Evolutionary conservation across 768 basidiomycete species (phyloP), one percentile per base, ranked within the genome.

Genomic region (Podaxis carcinomalis): DNA sequence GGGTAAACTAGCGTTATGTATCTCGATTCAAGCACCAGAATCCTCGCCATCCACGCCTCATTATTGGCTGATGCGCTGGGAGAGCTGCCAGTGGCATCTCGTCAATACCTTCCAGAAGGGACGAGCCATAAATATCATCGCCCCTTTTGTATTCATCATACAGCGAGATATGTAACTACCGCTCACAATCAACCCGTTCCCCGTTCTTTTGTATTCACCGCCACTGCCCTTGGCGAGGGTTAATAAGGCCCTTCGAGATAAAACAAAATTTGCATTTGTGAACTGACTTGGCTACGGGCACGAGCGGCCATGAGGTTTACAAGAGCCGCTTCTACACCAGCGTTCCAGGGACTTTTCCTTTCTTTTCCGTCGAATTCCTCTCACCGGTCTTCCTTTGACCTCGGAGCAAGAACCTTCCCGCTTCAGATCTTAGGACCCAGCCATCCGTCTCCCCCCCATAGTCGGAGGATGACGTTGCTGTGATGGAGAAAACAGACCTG

Each of bases 281-380:
- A 59, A 10, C 37, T 32, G 16, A 6, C 40, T 57, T 42, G 51
- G 51, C 7, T 36, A 37, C 44, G 40, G 59, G 21, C 42, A 44
- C 44, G 40, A 44, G 51, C 51, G 51, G 59, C 6, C 59, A 46
- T 53, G 51, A 51, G 47, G 46, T 51, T 14, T 51, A 40, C 9
- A 50, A 40, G 49, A 50, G 32, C 32, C 47, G 49, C 57, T 58
- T 60, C 39, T 60, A 35, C 51, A 47, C 56, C 46, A 60, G 59
- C 51, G 21, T 60, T 44, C 59, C 51, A 60, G 27, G 39, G 59
- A 46, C 59, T 19, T 44, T 44, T 44, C 47, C 51, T 60, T 53
- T 60, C 51, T 40, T 60, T 60, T 60, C 36, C 51, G 59, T 60
- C 51, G 51, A 60, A 36, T 46, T 60, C 53, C 59, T 60, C 59